Evolutionary conservation across 1,139 yeast genomes (phyloP).

Genomic region (Magnusiomyces fungicola): DNA sequence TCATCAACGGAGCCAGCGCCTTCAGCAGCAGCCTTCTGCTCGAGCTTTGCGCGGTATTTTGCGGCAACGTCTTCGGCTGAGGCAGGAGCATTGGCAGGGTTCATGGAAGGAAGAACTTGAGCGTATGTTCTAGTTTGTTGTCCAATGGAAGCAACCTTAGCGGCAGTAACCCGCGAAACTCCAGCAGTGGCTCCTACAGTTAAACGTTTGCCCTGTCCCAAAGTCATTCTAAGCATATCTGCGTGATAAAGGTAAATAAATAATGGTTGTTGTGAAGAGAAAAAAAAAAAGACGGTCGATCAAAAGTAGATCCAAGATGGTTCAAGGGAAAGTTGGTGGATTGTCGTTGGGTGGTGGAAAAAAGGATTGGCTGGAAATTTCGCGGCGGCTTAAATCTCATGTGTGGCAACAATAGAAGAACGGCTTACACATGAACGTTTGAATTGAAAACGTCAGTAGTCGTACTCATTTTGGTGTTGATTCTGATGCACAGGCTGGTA

Average conservation of each 20-base stretch:
- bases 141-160: background rate
- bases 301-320: too few relatives aligned
- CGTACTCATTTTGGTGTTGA: constrained; percentile 2
- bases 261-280: too few relatives aligned
- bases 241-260: too few relatives aligned
- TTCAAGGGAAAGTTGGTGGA: too few relatives aligned
- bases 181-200: constrained; percentile 4
- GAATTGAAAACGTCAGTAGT: background rate
- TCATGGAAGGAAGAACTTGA: constrained; percentile 2
- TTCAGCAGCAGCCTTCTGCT: constrained; percentile 38
- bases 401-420: too few relatives aligned
- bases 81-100: constrained; percentile 8
- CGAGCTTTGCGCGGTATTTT: constrained; percentile 39
- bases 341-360: too few relatives aligned
- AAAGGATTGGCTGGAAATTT: too few relatives aligned
- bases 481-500: background rate
- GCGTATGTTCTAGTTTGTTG: constrained; percentile 1
- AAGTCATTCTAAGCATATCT: constrained; percentile 7
- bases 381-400: too few relatives aligned
- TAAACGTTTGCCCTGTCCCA: constrained; percentile 2
- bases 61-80: constrained; percentile 15
- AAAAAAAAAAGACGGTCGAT: too few relatives aligned
- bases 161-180: background rate
- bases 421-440: too few relatives aligned
- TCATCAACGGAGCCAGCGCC: constrained; percentile 51